Evolutionary conservation across 139 green algal genomes (phyloP), one percentile per base, ranked within the genome.

Genomic region (Picochlorum sp.): DNA sequence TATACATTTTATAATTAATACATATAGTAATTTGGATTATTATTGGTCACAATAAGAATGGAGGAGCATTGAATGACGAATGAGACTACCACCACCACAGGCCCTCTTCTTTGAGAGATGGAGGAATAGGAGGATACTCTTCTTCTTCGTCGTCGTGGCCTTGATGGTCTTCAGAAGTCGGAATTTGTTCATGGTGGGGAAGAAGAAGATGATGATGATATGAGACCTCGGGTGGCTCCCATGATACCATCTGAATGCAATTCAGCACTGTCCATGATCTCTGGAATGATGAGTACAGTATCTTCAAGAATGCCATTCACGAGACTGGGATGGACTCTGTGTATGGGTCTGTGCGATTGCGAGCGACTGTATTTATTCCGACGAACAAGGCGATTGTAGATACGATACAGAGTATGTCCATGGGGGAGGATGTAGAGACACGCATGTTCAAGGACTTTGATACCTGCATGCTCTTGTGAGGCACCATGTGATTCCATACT

Each of bases 331-430:
- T 76, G 41, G 32, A 21, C 18, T 32, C 41, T 37, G 55, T 69
- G 8, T 57, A 71, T 16, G 30, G 21, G 28, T 45, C 67, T 57
- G 44, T 37, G 41, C 30, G 24, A 18, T 57, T 76, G 28, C 7
- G 45, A 4, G 69, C 62, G 49, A 76, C 69, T 16, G 41, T 71
- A 26, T 76, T 76, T 58, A 56, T 62, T 11, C 69, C 69, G 32
- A 68, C 52, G 23, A 49, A 76, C 41, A 30, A 28, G 5, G 69
- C 69, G 10, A 71, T 76, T 61, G 55, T 44, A 3, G 30, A 18
- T 2, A 11, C 23, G 55, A 62, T 45, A 23, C 15, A 20, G 54
- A 24, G 2, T 56, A 70, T 49, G 34, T 13, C n/a, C 24, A 10
- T 23, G 49, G 0, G 1, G 13, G 21, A 13, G 21, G 34, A 41